Percentiles rank a stretch among this genome's conserved stretches.
phyloP scores from a whole-genome alignment of 805 yeast species.

The Kuraishia ogatae region DNA sequence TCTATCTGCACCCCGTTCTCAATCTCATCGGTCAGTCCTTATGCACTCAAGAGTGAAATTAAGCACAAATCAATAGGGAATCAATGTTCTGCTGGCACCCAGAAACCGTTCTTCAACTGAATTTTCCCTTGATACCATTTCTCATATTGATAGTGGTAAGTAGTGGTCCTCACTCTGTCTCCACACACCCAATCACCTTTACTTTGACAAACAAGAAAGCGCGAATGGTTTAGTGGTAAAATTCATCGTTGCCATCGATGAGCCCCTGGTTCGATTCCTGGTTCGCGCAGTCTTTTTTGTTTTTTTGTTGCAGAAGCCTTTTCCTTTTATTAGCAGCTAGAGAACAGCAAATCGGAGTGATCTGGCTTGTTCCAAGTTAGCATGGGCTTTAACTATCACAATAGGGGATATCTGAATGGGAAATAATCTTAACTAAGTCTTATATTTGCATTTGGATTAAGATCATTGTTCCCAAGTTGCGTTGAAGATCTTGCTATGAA shows the following conservation, averaged over 20 bases:
- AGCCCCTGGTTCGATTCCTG: conserved; percentile 6
- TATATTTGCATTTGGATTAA: too few relatives aligned
- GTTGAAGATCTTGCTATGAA: too few relatives aligned
- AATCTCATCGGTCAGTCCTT: background rate
- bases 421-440: too few relatives aligned
- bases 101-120: background rate
- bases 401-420: too few relatives aligned
- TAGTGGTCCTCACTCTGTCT: too few relatives aligned
- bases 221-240: conserved; percentile 9
- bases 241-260: conserved; percentile 7
- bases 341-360: too few relatives aligned
- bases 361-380: background rate
- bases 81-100: background rate
- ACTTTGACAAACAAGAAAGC: background rate
- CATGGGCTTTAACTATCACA: too few relatives aligned
- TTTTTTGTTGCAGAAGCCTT: background rate
- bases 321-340: background rate
- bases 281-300: conserved; percentile 1
- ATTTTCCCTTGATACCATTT: too few relatives aligned
- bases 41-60: background rate
- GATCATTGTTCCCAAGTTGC: too few relatives aligned
- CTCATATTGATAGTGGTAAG: too few relatives aligned
- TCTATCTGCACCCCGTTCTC: too few relatives aligned
- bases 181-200: too few relatives aligned
- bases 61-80: background rate